Percentiles rank a stretch among this genome's conserved stretches.
Evolutionary conservation across 2,329 filamentous ascomycete genomes (phyloP).

Genomic region (Trichoderma citrinoviride): DNA sequence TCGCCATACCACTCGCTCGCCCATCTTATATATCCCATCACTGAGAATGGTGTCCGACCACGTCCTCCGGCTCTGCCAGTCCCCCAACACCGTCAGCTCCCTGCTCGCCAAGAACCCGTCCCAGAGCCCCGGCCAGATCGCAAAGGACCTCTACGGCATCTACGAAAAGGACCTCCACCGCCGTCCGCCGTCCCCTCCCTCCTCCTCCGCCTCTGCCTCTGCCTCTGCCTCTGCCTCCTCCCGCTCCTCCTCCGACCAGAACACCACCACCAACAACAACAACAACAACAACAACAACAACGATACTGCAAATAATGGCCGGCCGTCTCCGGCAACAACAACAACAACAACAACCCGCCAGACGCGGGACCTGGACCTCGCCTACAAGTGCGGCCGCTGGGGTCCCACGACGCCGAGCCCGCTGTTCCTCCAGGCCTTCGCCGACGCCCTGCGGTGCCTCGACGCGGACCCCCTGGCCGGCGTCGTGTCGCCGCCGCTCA

Average conservation of each 20-base stretch:
- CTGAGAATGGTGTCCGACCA: conserved; percentile 32
- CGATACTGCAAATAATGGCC: too few relatives aligned
- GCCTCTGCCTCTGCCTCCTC: too few relatives aligned
- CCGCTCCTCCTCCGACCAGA: too few relatives aligned
- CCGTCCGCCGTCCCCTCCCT: background rate
- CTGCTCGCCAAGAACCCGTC: conserved; percentile 53
- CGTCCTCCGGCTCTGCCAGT: conserved; percentile 52
- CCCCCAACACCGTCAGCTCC: conserved; percentile 55
- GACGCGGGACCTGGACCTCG: conserved; percentile 53
- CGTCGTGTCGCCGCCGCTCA: conserved; percentile 51
- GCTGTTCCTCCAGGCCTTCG: conserved; percentile 66
- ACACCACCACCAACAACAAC: too few relatives aligned
- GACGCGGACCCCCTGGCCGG: conserved; percentile 50
- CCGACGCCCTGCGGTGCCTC: conserved; percentile 59
- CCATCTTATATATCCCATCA: background rate
- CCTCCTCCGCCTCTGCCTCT: too few relatives aligned
- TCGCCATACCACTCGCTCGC: background rate
- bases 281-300: too few relatives aligned
- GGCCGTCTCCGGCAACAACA: too few relatives aligned
- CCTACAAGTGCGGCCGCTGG: conserved; percentile 64
- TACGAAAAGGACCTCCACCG: conserved; percentile 25
- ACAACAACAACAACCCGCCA: background rate
- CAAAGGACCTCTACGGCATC: conserved; percentile 53
- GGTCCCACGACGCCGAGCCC: conserved; percentile 61
- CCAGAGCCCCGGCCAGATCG: conserved; percentile 52